Percentiles rank a stretch among this genome's conserved stretches.
Evolutionary conservation across 371 early-diverging fungal species (phyloP).

Genomic region (Syncephalis plumigaleata): DNA sequence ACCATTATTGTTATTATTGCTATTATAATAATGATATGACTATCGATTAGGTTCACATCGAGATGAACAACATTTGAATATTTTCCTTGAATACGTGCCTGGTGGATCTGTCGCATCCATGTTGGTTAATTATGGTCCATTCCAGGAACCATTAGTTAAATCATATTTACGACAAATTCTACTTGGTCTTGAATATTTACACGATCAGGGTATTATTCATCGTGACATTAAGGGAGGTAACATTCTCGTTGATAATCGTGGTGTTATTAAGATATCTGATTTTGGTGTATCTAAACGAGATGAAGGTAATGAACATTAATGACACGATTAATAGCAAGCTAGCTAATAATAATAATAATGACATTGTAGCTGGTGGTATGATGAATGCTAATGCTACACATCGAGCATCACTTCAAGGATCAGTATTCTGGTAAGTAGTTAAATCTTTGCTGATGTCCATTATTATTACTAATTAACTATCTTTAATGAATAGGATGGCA

Average conservation of each 20-base stretch:
- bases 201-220: slow-evolving; percentile 90
- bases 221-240: slow-evolving; percentile 97
- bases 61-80: slow-evolving; percentile 66
- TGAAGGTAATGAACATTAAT: slow-evolving; percentile 29
- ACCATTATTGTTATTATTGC: background rate
- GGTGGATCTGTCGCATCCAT: slow-evolving; percentile 88
- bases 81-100: slow-evolving; percentile 96
- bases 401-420: slow-evolving; percentile 72
- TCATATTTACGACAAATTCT: slow-evolving; percentile 83
- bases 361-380: slow-evolving; percentile 2
- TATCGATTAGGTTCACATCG: slow-evolving; percentile 50
- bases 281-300: slow-evolving; percentile 97
- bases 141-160: slow-evolving; percentile 65
- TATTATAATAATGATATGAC: background rate
- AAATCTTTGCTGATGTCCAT: too few relatives aligned
- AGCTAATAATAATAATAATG: background rate
- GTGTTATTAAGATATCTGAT: slow-evolving; percentile 93
- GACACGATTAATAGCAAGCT: background rate
- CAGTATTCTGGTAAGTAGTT: slow-evolving; percentile 43
- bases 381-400: slow-evolving; percentile 4
- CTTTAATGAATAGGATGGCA: slow-evolving; percentile 39
- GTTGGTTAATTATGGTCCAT: slow-evolving; percentile 68
- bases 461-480: too few relatives aligned
- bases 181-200: slow-evolving; percentile 87
- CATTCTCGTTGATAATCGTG: slow-evolving; percentile 80